Percentiles rank a stretch among this genome's conserved stretches.
phyloP scores from a whole-genome alignment of 768 basidiomycete genomes.

The Calocera cornea region DNA sequence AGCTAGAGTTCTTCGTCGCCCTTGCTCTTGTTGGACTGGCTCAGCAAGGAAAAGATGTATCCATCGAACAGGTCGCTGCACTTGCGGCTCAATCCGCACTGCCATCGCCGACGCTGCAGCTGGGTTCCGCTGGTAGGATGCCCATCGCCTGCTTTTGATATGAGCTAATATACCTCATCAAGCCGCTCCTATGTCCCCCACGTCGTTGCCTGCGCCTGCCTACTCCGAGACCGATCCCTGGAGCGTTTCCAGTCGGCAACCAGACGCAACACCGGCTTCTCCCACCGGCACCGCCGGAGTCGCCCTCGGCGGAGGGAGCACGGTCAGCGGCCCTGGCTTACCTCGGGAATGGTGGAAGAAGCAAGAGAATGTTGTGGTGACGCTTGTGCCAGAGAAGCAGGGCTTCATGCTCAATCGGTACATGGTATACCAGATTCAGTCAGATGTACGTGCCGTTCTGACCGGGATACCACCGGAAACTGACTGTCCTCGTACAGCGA shows the following conservation, averaged over 20 bases:
- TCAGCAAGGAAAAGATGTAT: constrained; percentile 62
- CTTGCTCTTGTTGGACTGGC: constrained; percentile 77
- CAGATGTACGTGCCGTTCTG: constrained; percentile 46
- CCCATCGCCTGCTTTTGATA: background rate
- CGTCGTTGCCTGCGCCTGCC: constrained; percentile 29
- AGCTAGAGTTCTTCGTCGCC: constrained; percentile 83
- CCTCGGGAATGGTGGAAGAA: constrained; percentile 80
- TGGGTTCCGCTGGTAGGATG: constrained; percentile 32
- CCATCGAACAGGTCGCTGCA: constrained; percentile 62
- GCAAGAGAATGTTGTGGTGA: constrained; percentile 57
- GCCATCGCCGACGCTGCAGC: constrained; percentile 58
- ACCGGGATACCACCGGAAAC: constrained; percentile 10
- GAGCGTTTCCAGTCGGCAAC: constrained; percentile 13
- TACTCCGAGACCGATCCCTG: constrained; percentile 57
- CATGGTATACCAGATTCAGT: constrained; percentile 66
- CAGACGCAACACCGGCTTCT: constrained; percentile 14
- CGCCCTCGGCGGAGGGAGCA: background rate
- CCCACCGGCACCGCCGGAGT: background rate
- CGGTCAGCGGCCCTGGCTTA: constrained; percentile 37
- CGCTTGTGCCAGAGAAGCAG: constrained; percentile 63
- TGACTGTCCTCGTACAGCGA: constrained; percentile 31
- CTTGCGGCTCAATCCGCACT: constrained; percentile 65
- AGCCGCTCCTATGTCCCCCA: background rate
- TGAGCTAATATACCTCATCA: background rate
- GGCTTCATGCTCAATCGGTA: constrained; percentile 85